These are phyloP conservation scores for Auricularia auricula-judae DNA, from an alignment of 768 basidiomycete species.

Conservation along the genomic window DNA sequence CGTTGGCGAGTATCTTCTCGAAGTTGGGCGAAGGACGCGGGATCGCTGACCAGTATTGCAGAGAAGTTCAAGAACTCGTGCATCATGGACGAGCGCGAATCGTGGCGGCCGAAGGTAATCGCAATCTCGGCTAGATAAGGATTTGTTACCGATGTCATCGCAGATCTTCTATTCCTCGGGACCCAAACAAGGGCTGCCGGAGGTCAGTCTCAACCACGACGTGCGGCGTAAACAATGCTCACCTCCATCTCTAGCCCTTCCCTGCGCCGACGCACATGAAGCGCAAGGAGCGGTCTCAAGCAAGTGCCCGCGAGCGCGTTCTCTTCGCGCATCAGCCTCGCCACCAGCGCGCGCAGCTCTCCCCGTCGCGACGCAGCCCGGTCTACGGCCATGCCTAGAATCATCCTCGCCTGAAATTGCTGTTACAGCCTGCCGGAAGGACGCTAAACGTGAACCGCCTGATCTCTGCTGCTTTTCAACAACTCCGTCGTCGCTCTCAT, in stretches of 20 bases:
- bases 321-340: neutral
- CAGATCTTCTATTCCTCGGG: constrained; percentile 47
- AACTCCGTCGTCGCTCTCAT: too few species aligned
- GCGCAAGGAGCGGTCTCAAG: constrained; percentile 73
- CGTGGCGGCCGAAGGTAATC: constrained; percentile 74
- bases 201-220: constrained; percentile 17
- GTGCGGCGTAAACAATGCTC: constrained; percentile 3
- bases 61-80: constrained; percentile 85
- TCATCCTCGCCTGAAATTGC: neutral
- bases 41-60: neutral
- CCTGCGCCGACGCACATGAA: constrained; percentile 71
- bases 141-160: neutral
- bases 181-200: constrained; percentile 57
- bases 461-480: too few species aligned
- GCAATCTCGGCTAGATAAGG: neutral
- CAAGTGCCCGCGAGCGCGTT: constrained; percentile 27
- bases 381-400: neutral
- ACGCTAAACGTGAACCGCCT: too few species aligned
- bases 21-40: neutral
- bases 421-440: neutral
- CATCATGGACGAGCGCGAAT: constrained; percentile 79
- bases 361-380: neutral
- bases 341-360: neutral
- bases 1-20: constrained; percentile 27
- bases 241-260: constrained; percentile 34